A percentile compares a stretch with the other conserved stretches of the same genome.
Conservation (phyloP, 768 basidiomycete genomes). For the Rhizopogon rudus region DNA sequence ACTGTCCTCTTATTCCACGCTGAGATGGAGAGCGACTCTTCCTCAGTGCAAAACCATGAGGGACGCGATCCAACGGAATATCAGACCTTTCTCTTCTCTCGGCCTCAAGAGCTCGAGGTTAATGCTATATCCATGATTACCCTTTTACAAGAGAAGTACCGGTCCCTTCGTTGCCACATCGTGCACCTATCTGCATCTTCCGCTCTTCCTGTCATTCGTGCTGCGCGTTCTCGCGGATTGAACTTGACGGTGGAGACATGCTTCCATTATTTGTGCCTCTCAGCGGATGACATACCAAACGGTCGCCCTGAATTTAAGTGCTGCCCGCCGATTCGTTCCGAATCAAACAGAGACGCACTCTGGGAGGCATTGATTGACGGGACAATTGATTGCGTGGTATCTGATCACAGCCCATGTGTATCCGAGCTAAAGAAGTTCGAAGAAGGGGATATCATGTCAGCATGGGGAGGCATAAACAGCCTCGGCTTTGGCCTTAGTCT, state of each 20-base stretch:
- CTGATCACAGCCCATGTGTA: constrained; percentile 93
- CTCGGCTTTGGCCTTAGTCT: constrained; percentile 87
- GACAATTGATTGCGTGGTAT: constrained; percentile 88
- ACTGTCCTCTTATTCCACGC: constrained; percentile 90
- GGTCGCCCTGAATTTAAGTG: constrained; percentile 91
- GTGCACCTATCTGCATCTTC: constrained; percentile 90
- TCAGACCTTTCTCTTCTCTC: constrained; percentile 78
- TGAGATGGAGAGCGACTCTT: constrained; percentile 54
- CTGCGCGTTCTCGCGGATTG: constrained; percentile 57
- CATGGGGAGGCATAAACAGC: constrained; percentile 94
- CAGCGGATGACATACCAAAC: constrained; percentile 65
- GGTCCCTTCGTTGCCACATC: constrained; percentile 80
- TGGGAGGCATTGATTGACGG: constrained; percentile 83
- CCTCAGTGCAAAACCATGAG: constrained; percentile 10
- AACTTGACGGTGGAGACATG: constrained; percentile 94
- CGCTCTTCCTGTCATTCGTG: constrained; percentile 72
- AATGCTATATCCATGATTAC: constrained; percentile 80
- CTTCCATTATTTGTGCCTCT: constrained; percentile 90
- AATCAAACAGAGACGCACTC: constrained; percentile 64
- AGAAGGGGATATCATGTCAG: constrained; percentile 76
- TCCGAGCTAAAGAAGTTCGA: constrained; percentile 74
- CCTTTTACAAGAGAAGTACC: constrained; percentile 54
- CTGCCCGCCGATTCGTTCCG: constrained; percentile 86
- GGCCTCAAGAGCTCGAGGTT: constrained; percentile 75
- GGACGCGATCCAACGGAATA: constrained; percentile 53